Evolutionary conservation across 108 stramenopile species (phyloP).

Genomic region (Licmophora abbreviata): DNA sequence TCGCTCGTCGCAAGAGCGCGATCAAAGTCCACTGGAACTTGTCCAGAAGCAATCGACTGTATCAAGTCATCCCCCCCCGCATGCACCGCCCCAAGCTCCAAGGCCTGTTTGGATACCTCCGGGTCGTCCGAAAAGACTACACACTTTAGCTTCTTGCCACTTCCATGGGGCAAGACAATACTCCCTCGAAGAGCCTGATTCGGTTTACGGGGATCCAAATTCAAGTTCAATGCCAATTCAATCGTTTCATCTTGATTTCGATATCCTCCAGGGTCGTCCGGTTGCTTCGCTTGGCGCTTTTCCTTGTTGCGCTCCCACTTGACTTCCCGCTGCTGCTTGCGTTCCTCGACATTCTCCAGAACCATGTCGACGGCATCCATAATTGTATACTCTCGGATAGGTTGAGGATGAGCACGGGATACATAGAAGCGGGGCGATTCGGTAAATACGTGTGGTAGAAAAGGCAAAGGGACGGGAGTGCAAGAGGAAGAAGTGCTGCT

Average conservation of each 20-base stretch:
- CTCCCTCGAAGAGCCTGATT: constrained; percentile 87
- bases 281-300: constrained; percentile 8
- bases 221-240: constrained; percentile 80
- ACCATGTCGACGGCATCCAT: constrained; percentile 41
- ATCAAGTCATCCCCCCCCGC: constrained; percentile 85
- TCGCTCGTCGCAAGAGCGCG: constrained; percentile 84
- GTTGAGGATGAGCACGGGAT: constrained; percentile 55
- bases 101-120: constrained; percentile 49
- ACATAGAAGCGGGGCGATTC: constrained; percentile 25
- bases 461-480: too few relatives aligned
- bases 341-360: constrained; percentile 38
- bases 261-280: constrained; percentile 20
- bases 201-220: constrained; percentile 92
- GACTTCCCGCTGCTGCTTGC: constrained; percentile 24
- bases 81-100: constrained; percentile 60
- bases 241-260: constrained; percentile 76
- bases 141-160: constrained; percentile 79
- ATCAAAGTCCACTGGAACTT: constrained; percentile 49
- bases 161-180: constrained; percentile 83
- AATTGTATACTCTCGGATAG: constrained; percentile 30
- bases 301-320: constrained; percentile 33
- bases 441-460: too few relatives aligned
- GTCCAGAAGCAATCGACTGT: constrained; percentile 63
- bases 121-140: constrained; percentile 84
- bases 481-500: too few relatives aligned